Conservation (phyloP, 1,284 basidiomycete genomes). For the Heterobasidion annosum region DNA sequence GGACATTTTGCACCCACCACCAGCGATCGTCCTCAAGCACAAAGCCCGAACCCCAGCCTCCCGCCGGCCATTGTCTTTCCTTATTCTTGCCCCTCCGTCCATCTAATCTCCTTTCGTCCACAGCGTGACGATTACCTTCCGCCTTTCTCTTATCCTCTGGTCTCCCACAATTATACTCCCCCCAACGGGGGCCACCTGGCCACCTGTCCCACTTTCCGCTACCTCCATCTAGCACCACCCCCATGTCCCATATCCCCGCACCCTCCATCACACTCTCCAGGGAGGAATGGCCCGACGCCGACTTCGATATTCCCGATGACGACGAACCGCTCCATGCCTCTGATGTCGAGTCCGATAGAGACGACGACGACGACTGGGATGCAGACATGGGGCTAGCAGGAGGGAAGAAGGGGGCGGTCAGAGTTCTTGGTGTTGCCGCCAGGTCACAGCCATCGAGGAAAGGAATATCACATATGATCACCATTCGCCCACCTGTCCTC, state of each 20-base stretch:
- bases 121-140: background rate
- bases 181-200: conserved; percentile 4
- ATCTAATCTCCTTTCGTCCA: background rate
- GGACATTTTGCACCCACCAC: background rate
- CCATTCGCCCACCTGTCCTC: conserved; percentile 51
- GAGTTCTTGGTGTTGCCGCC: conserved; percentile 28
- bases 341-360: conserved; percentile 49
- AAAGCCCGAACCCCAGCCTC: background rate
- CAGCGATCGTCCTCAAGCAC: background rate
- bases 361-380: conserved; percentile 68
- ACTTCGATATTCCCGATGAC: conserved; percentile 77
- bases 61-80: conserved; percentile 1
- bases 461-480: conserved; percentile 35
- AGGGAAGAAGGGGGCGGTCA: conserved; percentile 46
- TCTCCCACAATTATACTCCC: background rate
- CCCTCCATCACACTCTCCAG: conserved; percentile 41
- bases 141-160: background rate
- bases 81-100: background rate
- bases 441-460: conserved; percentile 20
- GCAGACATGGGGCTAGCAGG: conserved; percentile 49
- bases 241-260: conserved; percentile 52
- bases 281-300: conserved; percentile 78
- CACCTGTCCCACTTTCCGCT: conserved; percentile 6
- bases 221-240: conserved; percentile 10
- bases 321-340: conserved; percentile 53